Percentiles rank a stretch among this genome's conserved stretches.
These are phyloP conservation scores for Barnettozyma pratensis DNA, from an alignment of 805 yeast species.

Conservation along the genomic window DNA sequence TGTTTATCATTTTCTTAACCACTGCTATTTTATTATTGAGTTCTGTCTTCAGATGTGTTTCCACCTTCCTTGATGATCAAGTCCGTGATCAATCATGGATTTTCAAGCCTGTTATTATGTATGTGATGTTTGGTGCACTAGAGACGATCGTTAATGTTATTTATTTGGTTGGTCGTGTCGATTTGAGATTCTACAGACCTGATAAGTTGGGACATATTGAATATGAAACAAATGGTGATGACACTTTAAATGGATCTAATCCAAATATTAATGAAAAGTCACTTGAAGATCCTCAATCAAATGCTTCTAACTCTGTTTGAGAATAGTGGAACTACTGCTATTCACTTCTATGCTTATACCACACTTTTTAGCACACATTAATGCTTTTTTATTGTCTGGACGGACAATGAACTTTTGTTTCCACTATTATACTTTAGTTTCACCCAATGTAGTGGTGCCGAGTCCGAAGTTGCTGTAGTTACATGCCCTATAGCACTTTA, in stretches of 20 bases:
- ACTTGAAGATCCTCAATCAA: not conserved
- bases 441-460: no score
- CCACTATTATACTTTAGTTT: no score
- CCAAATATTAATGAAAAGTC: conserved; percentile 3
- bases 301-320: not conserved
- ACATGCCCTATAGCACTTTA: no score
- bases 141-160: conserved; percentile 54
- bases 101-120: conserved; percentile 53
- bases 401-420: no score
- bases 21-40: conserved; percentile 46
- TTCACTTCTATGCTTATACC: no score
- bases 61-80: conserved; percentile 32
- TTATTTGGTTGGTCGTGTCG: conserved; percentile 61
- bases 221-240: conserved; percentile 1
- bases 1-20: conserved; percentile 37
- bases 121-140: conserved; percentile 62
- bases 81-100: conserved; percentile 36
- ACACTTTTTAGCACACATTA: no score
- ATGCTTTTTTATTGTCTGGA: no score
- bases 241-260: conserved; percentile 9
- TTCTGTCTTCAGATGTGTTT: conserved; percentile 45
- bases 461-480: no score
- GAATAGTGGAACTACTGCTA: no score
- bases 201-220: conserved; percentile 39
- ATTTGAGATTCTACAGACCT: conserved; percentile 76